A percentile compares a stretch with the other conserved stretches of the same genome.
These are phyloP conservation scores for Bolboschoenus planiculmis DNA, from an alignment of 176 grass and related monocot species.

Conservation along the genomic window DNA sequence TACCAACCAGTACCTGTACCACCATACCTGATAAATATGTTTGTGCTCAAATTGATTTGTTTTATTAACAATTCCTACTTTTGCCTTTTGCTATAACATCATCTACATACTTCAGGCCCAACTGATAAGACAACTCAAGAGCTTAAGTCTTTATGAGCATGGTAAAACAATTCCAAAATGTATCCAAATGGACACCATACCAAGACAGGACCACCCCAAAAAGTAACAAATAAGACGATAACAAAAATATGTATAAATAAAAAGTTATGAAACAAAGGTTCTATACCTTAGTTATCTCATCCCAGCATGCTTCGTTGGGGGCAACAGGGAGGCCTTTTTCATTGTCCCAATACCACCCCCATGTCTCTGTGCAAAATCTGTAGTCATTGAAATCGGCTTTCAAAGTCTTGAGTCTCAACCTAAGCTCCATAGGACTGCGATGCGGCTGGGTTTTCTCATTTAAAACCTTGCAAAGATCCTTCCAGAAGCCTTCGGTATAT, in stretches of 20 bases:
- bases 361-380: neutral
- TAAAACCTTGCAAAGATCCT: conserved; percentile 1
- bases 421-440: neutral
- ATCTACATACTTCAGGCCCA: neutral
- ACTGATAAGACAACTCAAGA: neutral
- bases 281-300: neutral
- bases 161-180: neutral
- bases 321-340: conserved; percentile 5
- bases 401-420: conserved; percentile 4
- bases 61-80: neutral
- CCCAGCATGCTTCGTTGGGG: conserved; percentile 2
- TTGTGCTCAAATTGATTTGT: neutral
- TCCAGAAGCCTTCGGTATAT: neutral
- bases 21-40: neutral
- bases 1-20: neutral
- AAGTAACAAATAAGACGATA: neutral
- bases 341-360: conserved; percentile 4
- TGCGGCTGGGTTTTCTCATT: conserved; percentile 13
- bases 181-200: neutral
- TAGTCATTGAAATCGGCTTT: conserved; percentile 8
- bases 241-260: no score
- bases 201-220: neutral
- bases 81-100: neutral
- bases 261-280: neutral
- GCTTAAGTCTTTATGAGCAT: neutral